Conservation (phyloP, 495 filamentous ascomycete genomes). For the Aspergillus taichungensis region DNA sequence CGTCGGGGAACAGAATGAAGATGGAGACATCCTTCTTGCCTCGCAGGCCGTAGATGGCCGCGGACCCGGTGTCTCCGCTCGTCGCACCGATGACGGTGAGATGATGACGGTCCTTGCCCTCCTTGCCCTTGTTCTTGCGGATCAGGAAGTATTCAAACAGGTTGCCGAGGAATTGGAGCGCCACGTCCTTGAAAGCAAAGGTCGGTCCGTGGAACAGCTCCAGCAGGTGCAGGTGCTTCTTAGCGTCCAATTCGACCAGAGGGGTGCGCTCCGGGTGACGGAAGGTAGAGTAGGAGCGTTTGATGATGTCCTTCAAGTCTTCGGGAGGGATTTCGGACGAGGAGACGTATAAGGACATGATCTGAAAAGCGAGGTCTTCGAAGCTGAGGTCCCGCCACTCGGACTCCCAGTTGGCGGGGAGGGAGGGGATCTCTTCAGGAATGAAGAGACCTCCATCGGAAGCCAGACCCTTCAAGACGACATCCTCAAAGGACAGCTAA, state of each 20-base stretch:
- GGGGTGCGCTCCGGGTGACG: slow-evolving; percentile 66
- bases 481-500: slow-evolving; percentile 83
- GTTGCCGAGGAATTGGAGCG: slow-evolving; percentile 86
- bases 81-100: slow-evolving; percentile 88
- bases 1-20: slow-evolving; percentile 82
- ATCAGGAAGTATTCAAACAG: slow-evolving; percentile 93
- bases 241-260: slow-evolving; percentile 52
- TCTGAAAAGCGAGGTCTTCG: slow-evolving; percentile 63
- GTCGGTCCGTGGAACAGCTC: slow-evolving; percentile 98
- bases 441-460: slow-evolving; percentile 85
- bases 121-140: slow-evolving; percentile 67
- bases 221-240: slow-evolving; percentile 69
- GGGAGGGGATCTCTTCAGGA: slow-evolving; percentile 63
- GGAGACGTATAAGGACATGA: slow-evolving; percentile 75
- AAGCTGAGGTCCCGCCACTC: slow-evolving; percentile 71
- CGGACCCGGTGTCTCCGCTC: slow-evolving; percentile 88
- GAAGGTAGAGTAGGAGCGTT: slow-evolving; percentile 79
- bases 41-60: slow-evolving; percentile 93
- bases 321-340: slow-evolving; percentile 66
- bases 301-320: slow-evolving; percentile 74
- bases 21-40: slow-evolving; percentile 94
- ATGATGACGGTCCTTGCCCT: slow-evolving; percentile 65
- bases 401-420: slow-evolving; percentile 23
- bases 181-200: slow-evolving; percentile 91
- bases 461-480: slow-evolving; percentile 86